Percentiles rank a stretch among this genome's conserved stretches.
These are phyloP conservation scores for Nannizzia gypsea DNA, from an alignment of 2,329 filamentous ascomycete species.

Conservation along the genomic window DNA sequence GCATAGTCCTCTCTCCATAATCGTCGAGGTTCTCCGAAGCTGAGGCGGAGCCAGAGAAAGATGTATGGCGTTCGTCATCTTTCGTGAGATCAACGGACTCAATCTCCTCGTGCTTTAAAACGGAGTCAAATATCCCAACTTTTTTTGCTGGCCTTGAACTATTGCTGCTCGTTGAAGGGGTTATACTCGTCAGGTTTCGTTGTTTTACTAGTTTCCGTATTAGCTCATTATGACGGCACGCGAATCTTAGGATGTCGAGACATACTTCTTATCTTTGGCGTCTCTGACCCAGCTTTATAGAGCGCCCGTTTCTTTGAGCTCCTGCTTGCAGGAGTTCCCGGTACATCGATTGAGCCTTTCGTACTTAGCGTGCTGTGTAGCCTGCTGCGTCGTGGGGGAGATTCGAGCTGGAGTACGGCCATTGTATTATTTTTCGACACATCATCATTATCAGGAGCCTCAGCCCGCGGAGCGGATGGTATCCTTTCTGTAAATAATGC, in stretches of 20 bases:
- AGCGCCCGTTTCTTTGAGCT: background rate
- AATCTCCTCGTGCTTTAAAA: constrained; percentile 20
- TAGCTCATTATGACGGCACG: background rate
- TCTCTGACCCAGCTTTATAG: background rate
- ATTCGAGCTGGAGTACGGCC: constrained; percentile 35
- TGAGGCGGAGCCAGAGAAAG: constrained; percentile 30
- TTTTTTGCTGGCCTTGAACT: background rate
- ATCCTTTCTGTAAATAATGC: background rate
- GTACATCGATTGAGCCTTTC: background rate
- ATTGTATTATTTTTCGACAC: constrained; percentile 25
- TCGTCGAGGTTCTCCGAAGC: constrained; percentile 30
- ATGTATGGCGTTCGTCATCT: constrained; percentile 20
- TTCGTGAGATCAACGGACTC: constrained; percentile 36
- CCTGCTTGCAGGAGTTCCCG: background rate
- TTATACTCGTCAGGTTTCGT: background rate
- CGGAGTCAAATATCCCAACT: background rate
- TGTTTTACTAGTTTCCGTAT: background rate
- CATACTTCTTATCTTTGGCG: background rate
- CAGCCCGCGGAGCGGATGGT: background rate
- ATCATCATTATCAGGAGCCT: constrained; percentile 12
- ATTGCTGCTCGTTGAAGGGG: constrained; percentile 8
- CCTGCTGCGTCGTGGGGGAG: constrained; percentile 20
- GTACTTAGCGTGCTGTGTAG: constrained; percentile 7
- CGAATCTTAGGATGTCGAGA: background rate
- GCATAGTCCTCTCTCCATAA: constrained; percentile 37